Evolutionary conservation across 768 basidiomycete species (phyloP), one percentile per base, ranked within the genome.

Genomic region (Lentinus brumalis): DNA sequence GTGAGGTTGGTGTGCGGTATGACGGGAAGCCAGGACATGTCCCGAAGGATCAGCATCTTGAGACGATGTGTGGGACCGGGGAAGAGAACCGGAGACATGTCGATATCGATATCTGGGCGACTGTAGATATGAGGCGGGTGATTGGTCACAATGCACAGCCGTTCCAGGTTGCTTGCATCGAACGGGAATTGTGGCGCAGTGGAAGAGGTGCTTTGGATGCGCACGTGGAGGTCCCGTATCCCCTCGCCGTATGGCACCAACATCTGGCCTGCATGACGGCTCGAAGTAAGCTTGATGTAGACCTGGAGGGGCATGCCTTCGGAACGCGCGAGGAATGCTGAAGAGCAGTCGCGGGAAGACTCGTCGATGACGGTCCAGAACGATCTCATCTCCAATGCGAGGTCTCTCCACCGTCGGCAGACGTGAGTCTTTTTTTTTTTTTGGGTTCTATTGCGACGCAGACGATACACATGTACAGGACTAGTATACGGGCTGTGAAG

Each of bases 11-110:
- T 57, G 54, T 52, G 56, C 1, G 62, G 53, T 11, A 56, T 31
- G 0, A 46, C 49, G 6, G 62, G 62, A 49, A 56, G 47, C 62
- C 62, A 63, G 50, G 54, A 63, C 14, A 35, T 58, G 57, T 56
- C 56, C 3, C 55, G 50, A 39, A 63, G 53, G 32, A 59, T 53
- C 38, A 63, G 54, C 42, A 18, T 57, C 14, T 41, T 49, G 14
- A 63, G 41, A 46, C 47, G 57, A 0, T 39, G 61, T 1, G 53
- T 53, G 5, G 50, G 51, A 3, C n/a, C 9, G 11, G 53, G 50
- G 54, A 63, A 63, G 7, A 63, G 50, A 8, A 12, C 51, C 11
- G 49, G 39, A 38, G 42, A 31, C 2, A 18, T 21, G 2, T 26
- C 44, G 16, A 63, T 21, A 32, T 63, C 57, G 35, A 63, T 46